phyloP scores from a whole-genome alignment of 768 basidiomycete species.

The Mycena capillaripes region DNA sequence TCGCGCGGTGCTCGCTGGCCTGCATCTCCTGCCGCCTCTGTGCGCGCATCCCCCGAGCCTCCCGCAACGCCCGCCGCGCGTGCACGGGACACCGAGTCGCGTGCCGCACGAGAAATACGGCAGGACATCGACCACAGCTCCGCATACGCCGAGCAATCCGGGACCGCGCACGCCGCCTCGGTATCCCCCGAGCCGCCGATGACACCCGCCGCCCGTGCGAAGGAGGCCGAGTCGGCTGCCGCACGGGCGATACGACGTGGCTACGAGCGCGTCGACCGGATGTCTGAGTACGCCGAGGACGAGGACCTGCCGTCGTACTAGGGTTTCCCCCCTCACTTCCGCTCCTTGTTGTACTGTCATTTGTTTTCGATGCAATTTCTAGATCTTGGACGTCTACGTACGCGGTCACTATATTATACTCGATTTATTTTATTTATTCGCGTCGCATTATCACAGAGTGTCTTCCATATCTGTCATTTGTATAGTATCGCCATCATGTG shows the following conservation, averaged over 20 bases:
- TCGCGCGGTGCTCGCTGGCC: conserved; percentile 5
- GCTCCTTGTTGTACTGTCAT: neutral
- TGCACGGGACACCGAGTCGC: conserved; percentile 17
- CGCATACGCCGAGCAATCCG: conserved; percentile 10
- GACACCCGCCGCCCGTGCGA: conserved; percentile 29
- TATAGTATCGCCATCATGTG: neutral
- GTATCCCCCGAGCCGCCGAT: conserved; percentile 11
- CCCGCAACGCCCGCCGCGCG: neutral
- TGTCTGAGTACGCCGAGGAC: conserved; percentile 34
- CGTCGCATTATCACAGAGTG: neutral
- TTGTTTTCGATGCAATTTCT: neutral
- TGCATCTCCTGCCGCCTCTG: neutral
- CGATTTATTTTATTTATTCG: conserved; percentile 21
- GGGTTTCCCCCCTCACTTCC: neutral
- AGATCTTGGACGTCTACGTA: neutral
- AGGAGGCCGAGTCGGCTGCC: conserved; percentile 30
- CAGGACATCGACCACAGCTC: conserved; percentile 15
- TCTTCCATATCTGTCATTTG: conserved; percentile 21
- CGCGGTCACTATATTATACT: neutral
- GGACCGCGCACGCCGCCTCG: neutral
- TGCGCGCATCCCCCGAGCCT: conserved; percentile 2
- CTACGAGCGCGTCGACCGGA: conserved; percentile 31
- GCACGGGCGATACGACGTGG: conserved; percentile 31
- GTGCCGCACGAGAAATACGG: conserved; percentile 24
- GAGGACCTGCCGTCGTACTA: conserved; percentile 34